Evolutionary conservation across 2,329 filamentous ascomycete species (phyloP).

Genomic region (Clonostachys solani): DNA sequence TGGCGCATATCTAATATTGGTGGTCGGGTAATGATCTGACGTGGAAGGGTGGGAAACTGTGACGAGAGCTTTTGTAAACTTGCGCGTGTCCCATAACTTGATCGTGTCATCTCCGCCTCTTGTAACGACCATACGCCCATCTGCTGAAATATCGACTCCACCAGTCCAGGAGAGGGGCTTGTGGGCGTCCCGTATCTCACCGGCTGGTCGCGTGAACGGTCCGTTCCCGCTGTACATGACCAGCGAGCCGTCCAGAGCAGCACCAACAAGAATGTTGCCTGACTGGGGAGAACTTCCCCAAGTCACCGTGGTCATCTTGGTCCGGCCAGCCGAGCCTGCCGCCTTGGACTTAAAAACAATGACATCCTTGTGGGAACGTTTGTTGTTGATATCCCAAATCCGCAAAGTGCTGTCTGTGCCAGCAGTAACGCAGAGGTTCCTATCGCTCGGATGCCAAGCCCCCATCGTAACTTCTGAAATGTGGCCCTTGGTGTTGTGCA

Average conservation of each 20-base stretch:
- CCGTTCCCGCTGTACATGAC: constrained; percentile 91
- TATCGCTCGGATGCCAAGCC: constrained; percentile 85
- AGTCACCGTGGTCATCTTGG: constrained; percentile 86
- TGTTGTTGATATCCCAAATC: constrained; percentile 95
- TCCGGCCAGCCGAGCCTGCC: constrained; percentile 83
- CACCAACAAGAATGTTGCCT: constrained; percentile 74
- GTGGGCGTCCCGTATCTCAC: constrained; percentile 82
- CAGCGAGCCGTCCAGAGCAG: constrained; percentile 83
- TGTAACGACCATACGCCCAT: constrained; percentile 87
- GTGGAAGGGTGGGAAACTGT: constrained; percentile 76
- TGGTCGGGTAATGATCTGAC: constrained; percentile 76
- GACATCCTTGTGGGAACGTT: constrained; percentile 84
- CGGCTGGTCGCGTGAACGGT: constrained; percentile 76
- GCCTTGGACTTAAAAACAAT: constrained; percentile 93
- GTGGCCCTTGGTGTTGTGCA: constrained; percentile 97
- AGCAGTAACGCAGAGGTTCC: constrained; percentile 81
- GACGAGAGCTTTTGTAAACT: constrained; percentile 87
- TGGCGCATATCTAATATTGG: constrained; percentile 86
- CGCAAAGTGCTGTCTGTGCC: constrained; percentile 92
- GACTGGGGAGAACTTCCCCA: constrained; percentile 79
- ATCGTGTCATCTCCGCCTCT: constrained; percentile 88
- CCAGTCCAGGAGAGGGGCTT: constrained; percentile 82
- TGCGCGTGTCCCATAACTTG: constrained; percentile 95
- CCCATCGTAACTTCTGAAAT: constrained; percentile 87
- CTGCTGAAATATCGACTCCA: constrained; percentile 83